Conservation (phyloP, 805 yeast genomes). For the Ogataea polymorpha region DNA sequence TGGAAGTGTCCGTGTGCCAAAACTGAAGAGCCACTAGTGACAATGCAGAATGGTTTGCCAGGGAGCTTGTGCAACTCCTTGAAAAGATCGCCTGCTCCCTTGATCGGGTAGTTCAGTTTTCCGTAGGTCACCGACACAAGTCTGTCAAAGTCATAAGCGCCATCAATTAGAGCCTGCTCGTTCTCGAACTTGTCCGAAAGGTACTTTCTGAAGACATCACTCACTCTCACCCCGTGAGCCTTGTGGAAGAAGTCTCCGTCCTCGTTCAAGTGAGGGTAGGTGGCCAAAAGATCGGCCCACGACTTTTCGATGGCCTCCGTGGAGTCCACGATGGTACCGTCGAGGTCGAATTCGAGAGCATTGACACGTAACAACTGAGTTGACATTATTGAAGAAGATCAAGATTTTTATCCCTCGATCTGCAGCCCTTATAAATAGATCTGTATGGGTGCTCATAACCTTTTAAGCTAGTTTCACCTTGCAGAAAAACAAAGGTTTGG, state of each 20-base stretch:
- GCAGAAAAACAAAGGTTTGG: conserved; percentile 6
- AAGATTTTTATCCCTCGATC: neutral
- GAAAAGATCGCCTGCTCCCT: conserved; percentile 69
- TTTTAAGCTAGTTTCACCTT: conserved; percentile 2
- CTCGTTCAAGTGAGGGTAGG: conserved; percentile 48
- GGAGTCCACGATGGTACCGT: conserved; percentile 83
- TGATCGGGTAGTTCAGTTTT: conserved; percentile 67
- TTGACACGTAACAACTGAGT: conserved; percentile 6
- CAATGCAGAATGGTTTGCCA: conserved; percentile 75
- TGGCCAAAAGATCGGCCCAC: conserved; percentile 74
- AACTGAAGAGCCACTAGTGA: conserved; percentile 76
- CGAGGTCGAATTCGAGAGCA: conserved; percentile 67
- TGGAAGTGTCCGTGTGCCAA: conserved; percentile 79
- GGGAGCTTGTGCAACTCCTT: conserved; percentile 42
- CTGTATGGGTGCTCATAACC: conserved; percentile 1
- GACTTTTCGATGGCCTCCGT: conserved; percentile 79
- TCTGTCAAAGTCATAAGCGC: conserved; percentile 47
- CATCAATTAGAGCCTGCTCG: conserved; percentile 16
- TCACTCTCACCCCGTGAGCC: conserved; percentile 81
- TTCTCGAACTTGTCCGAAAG: conserved; percentile 42
- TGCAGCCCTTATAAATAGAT: conserved; percentile 1
- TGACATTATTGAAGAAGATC: conserved; percentile 1
- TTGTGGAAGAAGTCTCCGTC: conserved; percentile 58
- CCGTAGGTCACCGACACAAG: conserved; percentile 71
- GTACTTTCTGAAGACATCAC: conserved; percentile 70